Base-by-base conservation (phyloP, 179 eudicot genomes). In the Silene noctiflora region DNA sequence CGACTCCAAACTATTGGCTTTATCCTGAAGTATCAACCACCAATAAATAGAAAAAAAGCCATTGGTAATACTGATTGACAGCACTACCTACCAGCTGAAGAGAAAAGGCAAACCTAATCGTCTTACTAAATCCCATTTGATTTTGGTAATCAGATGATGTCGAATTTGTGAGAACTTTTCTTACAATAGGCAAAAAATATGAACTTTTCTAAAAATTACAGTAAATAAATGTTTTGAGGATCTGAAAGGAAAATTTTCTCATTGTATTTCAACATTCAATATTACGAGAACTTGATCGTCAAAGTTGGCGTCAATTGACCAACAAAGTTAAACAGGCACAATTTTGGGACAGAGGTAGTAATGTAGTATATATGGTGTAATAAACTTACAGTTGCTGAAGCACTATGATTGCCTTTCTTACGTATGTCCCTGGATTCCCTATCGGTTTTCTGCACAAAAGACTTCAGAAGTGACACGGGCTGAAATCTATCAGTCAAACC, bases 401-500 rank as follows among this genome's bases (percentile, higher is more conserved):
- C 24, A 21, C 58, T 69, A 46, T 46, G 48, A 12, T 84, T 76
- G 72, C 91, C 85, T 39, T 76, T 80, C 80, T 81, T 83, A 53
- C 82, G 78, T 66, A 83, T 74, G 19, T 79, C 80, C 6, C 78
- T 39, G 24, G 84, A 79, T 56, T 71, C 78, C 72, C 78, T 79
- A 27, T 80, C 76, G 76, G 79, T 69, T 19, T 73, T 81, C 21
- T 46, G 80, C 71, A 88, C 53, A 71, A n/a, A 75, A 2, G 90
- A 72, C 76, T 71, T 87, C 64, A 88, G 88, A 75, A 88, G 67
- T 13, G 78, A 12, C 44, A 69, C 80, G 8, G 90, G 90, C 74
- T 78, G 86, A 76, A 85, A 88, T 79, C 69, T 82, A 35, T 83
- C 83, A 3, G 88, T 83, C 79, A 87, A 82, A 75, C 85, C 86